Evolutionary conservation across 164 flowering plant species (phyloP).

Genomic region (Taxillus chinensis): DNA sequence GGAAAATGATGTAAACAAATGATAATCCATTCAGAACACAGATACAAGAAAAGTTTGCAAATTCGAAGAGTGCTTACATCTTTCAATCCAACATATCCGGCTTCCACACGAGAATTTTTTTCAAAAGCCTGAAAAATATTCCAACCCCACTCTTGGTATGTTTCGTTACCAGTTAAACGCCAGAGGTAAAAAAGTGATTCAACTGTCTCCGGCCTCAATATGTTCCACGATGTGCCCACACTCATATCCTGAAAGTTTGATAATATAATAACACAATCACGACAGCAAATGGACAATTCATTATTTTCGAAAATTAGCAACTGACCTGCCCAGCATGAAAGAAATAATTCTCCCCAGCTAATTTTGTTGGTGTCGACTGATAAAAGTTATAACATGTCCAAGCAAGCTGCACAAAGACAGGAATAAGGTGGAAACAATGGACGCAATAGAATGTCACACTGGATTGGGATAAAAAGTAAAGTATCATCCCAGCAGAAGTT

Average conservation of each 20-base stretch:
- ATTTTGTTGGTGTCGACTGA: constrained; percentile 90
- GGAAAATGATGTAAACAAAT: neutral
- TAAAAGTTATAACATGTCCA: constrained; percentile 98
- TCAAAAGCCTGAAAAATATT: constrained; percentile 98
- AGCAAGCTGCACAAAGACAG: constrained; percentile 54
- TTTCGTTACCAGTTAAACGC: constrained; percentile 93
- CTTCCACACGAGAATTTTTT: constrained; percentile 77
- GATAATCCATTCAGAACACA: neutral
- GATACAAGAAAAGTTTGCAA: neutral
- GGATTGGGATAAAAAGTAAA: no score
- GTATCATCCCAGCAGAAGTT: no score
- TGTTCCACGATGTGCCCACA: constrained; percentile 98
- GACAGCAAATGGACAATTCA: neutral
- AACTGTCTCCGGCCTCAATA: constrained; percentile 95
- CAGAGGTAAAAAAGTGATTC: constrained; percentile 95
- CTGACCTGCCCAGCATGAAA: constrained; percentile 71
- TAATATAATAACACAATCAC: neutral
- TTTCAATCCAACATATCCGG: constrained; percentile 95
- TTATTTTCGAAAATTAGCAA: neutral
- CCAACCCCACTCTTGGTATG: constrained; percentile 99
- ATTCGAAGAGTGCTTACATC: constrained; percentile 56
- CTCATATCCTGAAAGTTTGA: constrained; percentile 68
- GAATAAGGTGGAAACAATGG: constrained; percentile 8
- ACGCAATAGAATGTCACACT: neutral
- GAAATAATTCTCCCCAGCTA: constrained; percentile 95